Conservation (phyloP, 2,329 filamentous ascomycete species). For the Microcyclospora pomicola region DNA sequence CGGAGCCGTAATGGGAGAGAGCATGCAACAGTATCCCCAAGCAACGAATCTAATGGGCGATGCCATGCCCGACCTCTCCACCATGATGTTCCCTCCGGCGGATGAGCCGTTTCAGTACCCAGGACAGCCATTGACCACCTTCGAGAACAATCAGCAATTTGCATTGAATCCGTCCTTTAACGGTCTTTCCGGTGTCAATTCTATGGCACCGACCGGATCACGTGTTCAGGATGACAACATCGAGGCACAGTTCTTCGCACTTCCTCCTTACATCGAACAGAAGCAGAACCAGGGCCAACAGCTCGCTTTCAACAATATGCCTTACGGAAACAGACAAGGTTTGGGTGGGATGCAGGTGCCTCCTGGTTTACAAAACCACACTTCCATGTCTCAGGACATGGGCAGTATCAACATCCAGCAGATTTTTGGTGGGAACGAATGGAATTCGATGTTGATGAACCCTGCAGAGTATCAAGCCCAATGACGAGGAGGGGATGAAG, state of each 20-base stretch:
- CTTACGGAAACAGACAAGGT: slow-evolving; percentile 8
- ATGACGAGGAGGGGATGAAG: no score
- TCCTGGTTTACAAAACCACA: slow-evolving; percentile 13
- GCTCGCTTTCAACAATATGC: slow-evolving; percentile 2
- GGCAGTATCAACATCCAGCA: slow-evolving; percentile 23
- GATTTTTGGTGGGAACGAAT: slow-evolving; percentile 25
- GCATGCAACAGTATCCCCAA: slow-evolving; percentile 11
- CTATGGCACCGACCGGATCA: slow-evolving; percentile 7
- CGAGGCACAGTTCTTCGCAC: slow-evolving; percentile 58
- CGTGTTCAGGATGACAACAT: slow-evolving; percentile 40
- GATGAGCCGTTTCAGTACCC: slow-evolving; percentile 65
- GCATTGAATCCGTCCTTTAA: slow-evolving; percentile 11
- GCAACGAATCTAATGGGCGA: slow-evolving; percentile 24
- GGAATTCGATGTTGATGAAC: slow-evolving; percentile 20
- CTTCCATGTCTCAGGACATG: slow-evolving; percentile 9
- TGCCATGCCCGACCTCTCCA: slow-evolving; percentile 53
- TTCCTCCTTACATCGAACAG: slow-evolving; percentile 58
- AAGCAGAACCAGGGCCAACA: slow-evolving; percentile 6
- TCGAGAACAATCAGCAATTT: slow-evolving; percentile 32
- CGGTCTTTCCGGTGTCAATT: slow-evolving; percentile 1
- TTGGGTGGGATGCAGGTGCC: slow-evolving; percentile 9
- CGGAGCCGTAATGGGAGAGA: slow-evolving; percentile 5
- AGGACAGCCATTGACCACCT: slow-evolving; percentile 55
- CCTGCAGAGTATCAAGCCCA: slow-evolving; percentile 1
- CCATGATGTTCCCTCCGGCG: slow-evolving; percentile 64